Percentiles rank a stretch among this genome's conserved stretches.
phyloP scores from a whole-genome alignment of 352 stramenopile species.

The Phytophthora cactorum region DNA sequence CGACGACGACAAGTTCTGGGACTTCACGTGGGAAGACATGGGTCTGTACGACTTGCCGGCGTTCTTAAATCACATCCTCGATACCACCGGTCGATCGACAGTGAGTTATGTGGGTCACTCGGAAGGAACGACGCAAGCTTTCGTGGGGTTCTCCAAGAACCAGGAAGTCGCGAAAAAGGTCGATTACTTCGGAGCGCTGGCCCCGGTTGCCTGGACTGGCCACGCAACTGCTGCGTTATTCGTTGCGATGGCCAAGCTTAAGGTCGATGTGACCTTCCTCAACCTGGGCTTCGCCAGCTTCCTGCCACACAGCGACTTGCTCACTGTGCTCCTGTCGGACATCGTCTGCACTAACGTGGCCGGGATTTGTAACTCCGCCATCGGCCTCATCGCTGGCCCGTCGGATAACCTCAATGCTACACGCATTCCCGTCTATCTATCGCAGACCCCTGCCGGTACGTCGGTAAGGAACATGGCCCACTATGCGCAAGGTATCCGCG shows the following conservation, averaged over 20 bases:
- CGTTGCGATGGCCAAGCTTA: slow-evolving; percentile 41
- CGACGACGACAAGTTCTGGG: slow-evolving; percentile 52
- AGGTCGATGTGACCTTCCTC: slow-evolving; percentile 39
- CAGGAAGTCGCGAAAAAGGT: slow-evolving; percentile 51
- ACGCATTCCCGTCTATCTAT: slow-evolving; percentile 63
- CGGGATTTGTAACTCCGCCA: slow-evolving; percentile 46
- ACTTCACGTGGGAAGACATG: slow-evolving; percentile 69
- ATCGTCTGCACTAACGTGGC: slow-evolving; percentile 51
- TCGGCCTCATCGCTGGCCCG: slow-evolving; percentile 48
- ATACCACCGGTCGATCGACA: slow-evolving; percentile 39
- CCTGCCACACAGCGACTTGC: slow-evolving; percentile 34
- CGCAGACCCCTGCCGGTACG: slow-evolving; percentile 58
- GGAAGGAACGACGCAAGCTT: slow-evolving; percentile 49
- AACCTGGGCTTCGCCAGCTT: slow-evolving; percentile 52
- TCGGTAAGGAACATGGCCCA: slow-evolving; percentile 66
- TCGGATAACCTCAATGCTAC: slow-evolving; percentile 58
- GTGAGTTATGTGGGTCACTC: slow-evolving; percentile 64
- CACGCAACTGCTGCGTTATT: slow-evolving; percentile 42
- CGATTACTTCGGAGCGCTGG: slow-evolving; percentile 61
- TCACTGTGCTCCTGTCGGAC: slow-evolving; percentile 33
- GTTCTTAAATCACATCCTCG: slow-evolving; percentile 51
- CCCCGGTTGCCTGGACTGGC: slow-evolving; percentile 51
- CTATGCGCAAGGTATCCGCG: slow-evolving; percentile 59
- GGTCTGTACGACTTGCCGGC: slow-evolving; percentile 46
- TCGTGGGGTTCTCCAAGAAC: slow-evolving; percentile 62